Evolutionary conservation across 169 alveolate genomes (phyloP).

Genomic region (Plasmodium coatneyi): DNA sequence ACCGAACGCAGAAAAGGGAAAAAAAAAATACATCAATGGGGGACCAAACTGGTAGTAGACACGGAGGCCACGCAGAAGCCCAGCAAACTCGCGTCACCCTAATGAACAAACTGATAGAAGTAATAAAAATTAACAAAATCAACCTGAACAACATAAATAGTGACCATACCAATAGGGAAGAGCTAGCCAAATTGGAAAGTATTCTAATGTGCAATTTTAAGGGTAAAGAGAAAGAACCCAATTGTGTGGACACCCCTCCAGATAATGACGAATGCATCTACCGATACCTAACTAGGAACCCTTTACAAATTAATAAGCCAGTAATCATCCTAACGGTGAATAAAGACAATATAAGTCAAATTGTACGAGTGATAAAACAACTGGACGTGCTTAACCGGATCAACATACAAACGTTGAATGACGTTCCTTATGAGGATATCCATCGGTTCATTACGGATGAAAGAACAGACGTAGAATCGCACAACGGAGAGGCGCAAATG

Average conservation of each 20-base stretch:
- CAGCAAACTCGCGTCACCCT: neutral
- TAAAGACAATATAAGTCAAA: constrained; percentile 81
- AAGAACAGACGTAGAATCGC: neutral
- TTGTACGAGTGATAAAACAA: constrained; percentile 68
- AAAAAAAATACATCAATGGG: neutral
- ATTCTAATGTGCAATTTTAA: constrained; percentile 2
- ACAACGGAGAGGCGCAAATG: neutral
- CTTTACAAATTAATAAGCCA: constrained; percentile 58
- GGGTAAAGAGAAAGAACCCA: neutral
- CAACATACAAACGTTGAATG: constrained; percentile 81
- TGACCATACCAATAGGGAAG: constrained; percentile 5
- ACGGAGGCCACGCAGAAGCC: neutral
- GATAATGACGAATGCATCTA: constrained; percentile 20
- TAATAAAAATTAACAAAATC: constrained; percentile 47
- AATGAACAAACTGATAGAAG: constrained; percentile 65
- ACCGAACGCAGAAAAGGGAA: neutral
- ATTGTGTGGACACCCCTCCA: neutral
- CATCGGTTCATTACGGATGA: neutral
- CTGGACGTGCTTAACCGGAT: constrained; percentile 80
- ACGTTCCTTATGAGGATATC: constrained; percentile 25
- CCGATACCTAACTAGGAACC: constrained; percentile 48
- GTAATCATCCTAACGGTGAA: constrained; percentile 80
- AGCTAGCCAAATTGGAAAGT: constrained; percentile 33
- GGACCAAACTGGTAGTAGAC: neutral
- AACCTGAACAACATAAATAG: constrained; percentile 50